phyloP scores from a whole-genome alignment of 2,329 filamentous ascomycete species.

The Delphinella strobiligena region DNA sequence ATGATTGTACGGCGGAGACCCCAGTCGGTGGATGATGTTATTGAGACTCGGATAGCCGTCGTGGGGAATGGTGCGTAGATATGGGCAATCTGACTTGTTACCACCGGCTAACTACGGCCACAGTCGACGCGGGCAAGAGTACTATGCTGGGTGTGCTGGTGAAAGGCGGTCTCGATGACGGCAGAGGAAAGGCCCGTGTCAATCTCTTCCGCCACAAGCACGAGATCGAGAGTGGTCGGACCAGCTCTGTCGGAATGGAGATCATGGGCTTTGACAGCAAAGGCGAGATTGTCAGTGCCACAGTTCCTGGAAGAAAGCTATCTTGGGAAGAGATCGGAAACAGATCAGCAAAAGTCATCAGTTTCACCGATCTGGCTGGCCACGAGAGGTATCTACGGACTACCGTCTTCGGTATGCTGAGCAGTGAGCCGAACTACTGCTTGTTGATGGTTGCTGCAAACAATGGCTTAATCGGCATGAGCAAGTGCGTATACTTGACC shows the following conservation, averaged over 20 bases:
- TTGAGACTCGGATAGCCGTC: slow-evolving; percentile 91
- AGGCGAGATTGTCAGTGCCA: slow-evolving; percentile 71
- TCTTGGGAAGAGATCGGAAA: slow-evolving; percentile 98
- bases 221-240: slow-evolving; percentile 89
- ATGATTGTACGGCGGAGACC: slow-evolving; percentile 69
- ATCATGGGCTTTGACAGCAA: slow-evolving; percentile 93
- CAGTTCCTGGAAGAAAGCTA: slow-evolving; percentile 70
- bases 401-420: slow-evolving; percentile 89
- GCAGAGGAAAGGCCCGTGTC: slow-evolving; percentile 81
- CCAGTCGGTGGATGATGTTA: slow-evolving; percentile 67
- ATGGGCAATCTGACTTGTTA: slow-evolving; percentile 1
- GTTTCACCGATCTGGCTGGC: slow-evolving; percentile 88
- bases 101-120: background rate
- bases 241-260: slow-evolving; percentile 95
- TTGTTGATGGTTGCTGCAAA: slow-evolving; percentile 97
- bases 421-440: slow-evolving; percentile 93
- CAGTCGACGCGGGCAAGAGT: slow-evolving; percentile 90
- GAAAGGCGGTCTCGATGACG: slow-evolving; percentile 90
- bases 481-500: slow-evolving; percentile 40
- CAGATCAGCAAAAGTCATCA: slow-evolving; percentile 88
- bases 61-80: slow-evolving; percentile 66
- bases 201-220: slow-evolving; percentile 98
- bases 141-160: slow-evolving; percentile 92
- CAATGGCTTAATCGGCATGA: slow-evolving; percentile 95
- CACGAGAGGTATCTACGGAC: slow-evolving; percentile 93